Conservation (phyloP, 2,329 filamentous ascomycete genomes). For the Leptographium lundbergii region DNA sequence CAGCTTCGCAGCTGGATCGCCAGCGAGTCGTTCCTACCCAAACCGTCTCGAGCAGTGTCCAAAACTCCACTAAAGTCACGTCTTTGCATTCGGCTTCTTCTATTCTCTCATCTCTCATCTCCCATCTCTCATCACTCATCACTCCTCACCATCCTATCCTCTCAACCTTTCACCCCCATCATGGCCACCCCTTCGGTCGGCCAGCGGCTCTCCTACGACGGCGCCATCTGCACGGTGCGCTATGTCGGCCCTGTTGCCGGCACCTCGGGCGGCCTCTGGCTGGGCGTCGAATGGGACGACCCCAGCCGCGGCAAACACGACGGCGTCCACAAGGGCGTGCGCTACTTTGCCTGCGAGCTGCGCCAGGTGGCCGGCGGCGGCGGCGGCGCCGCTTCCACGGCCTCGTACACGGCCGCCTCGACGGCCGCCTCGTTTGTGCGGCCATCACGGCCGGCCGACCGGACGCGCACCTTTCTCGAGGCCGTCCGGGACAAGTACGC, state of each 20-base stretch:
- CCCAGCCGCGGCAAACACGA: slow-evolving; percentile 76
- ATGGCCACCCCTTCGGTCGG: slow-evolving; percentile 39
- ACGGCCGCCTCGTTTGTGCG: slow-evolving; percentile 73
- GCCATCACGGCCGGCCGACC: slow-evolving; percentile 57
- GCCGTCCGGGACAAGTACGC: slow-evolving; percentile 80
- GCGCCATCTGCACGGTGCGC: slow-evolving; percentile 68
- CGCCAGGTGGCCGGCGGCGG: slow-evolving; percentile 18
- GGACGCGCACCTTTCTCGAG: slow-evolving; percentile 59
- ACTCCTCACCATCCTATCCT: no score
- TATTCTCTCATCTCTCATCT: slow-evolving; percentile 4
- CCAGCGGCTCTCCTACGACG: slow-evolving; percentile 69
- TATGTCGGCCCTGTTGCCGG: slow-evolving; percentile 68
- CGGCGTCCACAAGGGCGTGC: slow-evolving; percentile 64
- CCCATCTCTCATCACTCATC: no score
- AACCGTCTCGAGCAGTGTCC: neutral
- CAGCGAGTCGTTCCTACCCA: no score
- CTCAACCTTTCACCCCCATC: neutral
- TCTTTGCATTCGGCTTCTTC: neutral
- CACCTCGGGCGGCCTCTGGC: slow-evolving; percentile 69
- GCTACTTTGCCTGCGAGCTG: slow-evolving; percentile 65
- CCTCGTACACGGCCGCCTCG: neutral
- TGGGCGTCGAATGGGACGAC: slow-evolving; percentile 97
- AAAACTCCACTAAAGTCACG: no score
- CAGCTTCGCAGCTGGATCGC: no score
- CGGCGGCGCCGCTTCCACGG: slow-evolving; percentile 23